A percentile compares a stretch with the other conserved stretches of the same genome.
phyloP scores from a whole-genome alignment of 192 early-diverging fungal species.

The Coemansia sp. region DNA sequence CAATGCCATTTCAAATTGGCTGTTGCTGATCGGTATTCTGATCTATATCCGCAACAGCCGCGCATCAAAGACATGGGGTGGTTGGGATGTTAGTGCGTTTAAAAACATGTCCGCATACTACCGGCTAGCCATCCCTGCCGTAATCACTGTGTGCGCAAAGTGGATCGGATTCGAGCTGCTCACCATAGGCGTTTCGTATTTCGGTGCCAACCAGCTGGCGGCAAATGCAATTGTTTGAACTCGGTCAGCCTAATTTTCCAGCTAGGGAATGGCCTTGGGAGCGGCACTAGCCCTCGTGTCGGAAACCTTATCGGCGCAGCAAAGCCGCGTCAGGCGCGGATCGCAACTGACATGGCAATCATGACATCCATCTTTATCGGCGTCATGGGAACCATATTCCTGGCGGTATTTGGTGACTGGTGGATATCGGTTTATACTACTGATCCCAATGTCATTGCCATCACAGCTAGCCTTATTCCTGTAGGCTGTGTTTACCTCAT shows the following conservation, averaged over 20 bases:
- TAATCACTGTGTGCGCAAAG: too few relatives aligned
- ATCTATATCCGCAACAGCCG: slow-evolving; percentile 57
- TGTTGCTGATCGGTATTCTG: slow-evolving; percentile 56
- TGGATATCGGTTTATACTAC: slow-evolving; percentile 55
- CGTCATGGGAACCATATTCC: slow-evolving; percentile 1
- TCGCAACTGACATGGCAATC: slow-evolving; percentile 51
- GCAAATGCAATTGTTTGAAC: slow-evolving; percentile 65
- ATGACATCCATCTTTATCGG: slow-evolving; percentile 55
- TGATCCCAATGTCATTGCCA: too few relatives aligned
- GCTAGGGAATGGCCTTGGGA: slow-evolving; percentile 64
- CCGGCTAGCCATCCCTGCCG: slow-evolving; percentile 67
- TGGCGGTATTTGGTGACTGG: slow-evolving; percentile 6
- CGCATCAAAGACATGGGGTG: slow-evolving; percentile 72
- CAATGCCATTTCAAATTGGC: slow-evolving; percentile 60
- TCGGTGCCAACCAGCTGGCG: slow-evolving; percentile 67
- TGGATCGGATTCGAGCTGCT: slow-evolving; percentile 73
- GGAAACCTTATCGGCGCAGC: slow-evolving; percentile 67
- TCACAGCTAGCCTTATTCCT: slow-evolving; percentile 68
- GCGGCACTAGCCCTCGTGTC: slow-evolving; percentile 69
- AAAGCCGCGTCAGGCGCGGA: too few relatives aligned
- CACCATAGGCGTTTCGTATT: slow-evolving; percentile 62
- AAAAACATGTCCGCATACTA: slow-evolving; percentile 55
- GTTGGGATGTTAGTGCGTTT: slow-evolving; percentile 63
- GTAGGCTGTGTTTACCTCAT: slow-evolving; percentile 64
- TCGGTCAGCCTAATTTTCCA: slow-evolving; percentile 62